Conservation (phyloP, 139 green algal genomes). For the Picocystis salinarum region DNA sequence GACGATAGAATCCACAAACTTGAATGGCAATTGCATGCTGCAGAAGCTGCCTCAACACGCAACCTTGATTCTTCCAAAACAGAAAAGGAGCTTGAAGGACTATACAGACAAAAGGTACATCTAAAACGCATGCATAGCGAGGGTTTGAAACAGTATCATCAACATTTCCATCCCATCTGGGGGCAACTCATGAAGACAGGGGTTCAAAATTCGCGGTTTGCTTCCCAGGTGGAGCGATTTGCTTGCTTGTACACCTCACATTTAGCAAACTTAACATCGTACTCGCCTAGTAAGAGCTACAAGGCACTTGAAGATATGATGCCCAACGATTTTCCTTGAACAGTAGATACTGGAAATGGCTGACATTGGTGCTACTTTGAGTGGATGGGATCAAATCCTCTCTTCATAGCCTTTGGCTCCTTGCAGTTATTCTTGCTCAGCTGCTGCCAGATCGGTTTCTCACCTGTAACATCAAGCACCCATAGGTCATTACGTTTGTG, state of each 20-base stretch:
- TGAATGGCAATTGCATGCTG: conserved; percentile 30
- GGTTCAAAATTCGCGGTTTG: conserved; percentile 25
- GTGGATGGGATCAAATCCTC: no score
- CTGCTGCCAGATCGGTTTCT: no score
- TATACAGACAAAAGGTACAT: no score
- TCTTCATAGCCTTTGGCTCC: no score
- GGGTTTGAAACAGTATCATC: conserved; percentile 46
- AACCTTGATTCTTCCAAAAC: no score
- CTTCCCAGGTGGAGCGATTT: conserved; percentile 82
- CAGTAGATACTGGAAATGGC: no score
- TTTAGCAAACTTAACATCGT: conserved; percentile 72
- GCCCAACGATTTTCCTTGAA: conserved; percentile 85
- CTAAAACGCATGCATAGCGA: no score
- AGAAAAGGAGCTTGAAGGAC: no score
- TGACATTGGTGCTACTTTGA: no score
- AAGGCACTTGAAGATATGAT: conserved; percentile 53
- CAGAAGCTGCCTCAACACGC: not conserved
- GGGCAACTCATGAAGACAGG: conserved; percentile 83
- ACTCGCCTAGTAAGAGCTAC: conserved; percentile 70
- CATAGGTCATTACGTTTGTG: no score
- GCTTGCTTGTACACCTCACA: conserved; percentile 96
- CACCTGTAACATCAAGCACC: no score
- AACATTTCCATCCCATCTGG: conserved; percentile 75
- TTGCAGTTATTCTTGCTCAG: no score
- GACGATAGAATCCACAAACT: conserved; percentile 67